A percentile compares a stretch with the other conserved stretches of the same genome.
Evolutionary conservation across 257 asterid genomes (phyloP).

Genomic region (Petrea volubilis): DNA sequence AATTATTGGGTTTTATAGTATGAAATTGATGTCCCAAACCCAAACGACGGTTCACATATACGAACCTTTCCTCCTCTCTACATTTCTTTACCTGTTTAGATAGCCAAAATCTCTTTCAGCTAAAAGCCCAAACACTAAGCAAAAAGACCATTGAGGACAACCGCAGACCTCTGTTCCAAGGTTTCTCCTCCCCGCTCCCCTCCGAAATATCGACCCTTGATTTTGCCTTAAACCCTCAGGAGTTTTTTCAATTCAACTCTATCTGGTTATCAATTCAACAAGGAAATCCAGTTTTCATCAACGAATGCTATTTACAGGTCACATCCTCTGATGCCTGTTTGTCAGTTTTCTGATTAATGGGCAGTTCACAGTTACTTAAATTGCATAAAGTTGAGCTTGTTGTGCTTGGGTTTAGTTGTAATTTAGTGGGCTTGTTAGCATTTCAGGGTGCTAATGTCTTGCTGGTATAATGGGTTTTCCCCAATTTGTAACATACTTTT

Average conservation of each 20-base stretch:
- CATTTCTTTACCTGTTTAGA: no score
- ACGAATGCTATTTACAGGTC: slow-evolving; percentile 16
- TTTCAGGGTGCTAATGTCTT: slow-evolving; percentile 21
- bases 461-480: slow-evolving; percentile 35
- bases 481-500: slow-evolving; percentile 20
- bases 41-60: no score
- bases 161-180: not conserved
- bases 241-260: not conserved
- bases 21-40: no score
- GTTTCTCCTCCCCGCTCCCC: not conserved
- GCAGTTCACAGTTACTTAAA: slow-evolving; percentile 19
- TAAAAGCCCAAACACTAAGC: not conserved
- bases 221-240: slow-evolving; percentile 19
- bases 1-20: no score
- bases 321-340: slow-evolving; percentile 8
- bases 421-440: slow-evolving; percentile 4
- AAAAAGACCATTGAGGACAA: not conserved
- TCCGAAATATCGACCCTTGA: slow-evolving; percentile 7
- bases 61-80: no score
- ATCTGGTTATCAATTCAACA: not conserved
- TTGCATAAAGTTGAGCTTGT: slow-evolving; percentile 10
- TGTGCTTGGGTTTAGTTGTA: slow-evolving; percentile 4
- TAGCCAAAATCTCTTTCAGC: no score
- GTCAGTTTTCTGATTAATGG: slow-evolving; percentile 33
- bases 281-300: not conserved